Percentiles rank a stretch among this genome's conserved stretches.
phyloP scores from a whole-genome alignment of 495 filamentous ascomycete species.

The Elasticomyces elasticus region DNA sequence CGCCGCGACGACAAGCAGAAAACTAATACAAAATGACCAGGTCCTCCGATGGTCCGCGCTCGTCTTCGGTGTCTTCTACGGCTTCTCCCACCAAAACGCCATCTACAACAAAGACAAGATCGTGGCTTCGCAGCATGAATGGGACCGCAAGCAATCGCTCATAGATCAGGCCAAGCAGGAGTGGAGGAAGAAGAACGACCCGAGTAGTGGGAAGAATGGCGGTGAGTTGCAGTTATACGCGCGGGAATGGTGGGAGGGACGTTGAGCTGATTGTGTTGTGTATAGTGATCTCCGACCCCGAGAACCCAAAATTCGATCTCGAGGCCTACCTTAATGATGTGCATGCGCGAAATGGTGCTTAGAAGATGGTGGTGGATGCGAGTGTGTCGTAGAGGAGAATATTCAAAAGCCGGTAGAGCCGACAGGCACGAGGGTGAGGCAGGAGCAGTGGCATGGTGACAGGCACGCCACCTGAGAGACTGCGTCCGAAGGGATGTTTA shows the following conservation, averaged over 20 bases:
- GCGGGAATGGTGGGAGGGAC: background rate
- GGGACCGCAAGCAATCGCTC: slow-evolving; percentile 73
- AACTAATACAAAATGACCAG: slow-evolving; percentile 28
- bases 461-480: background rate
- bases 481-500: background rate
- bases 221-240: slow-evolving; percentile 50
- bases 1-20: background rate
- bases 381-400: background rate
- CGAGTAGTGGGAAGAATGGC: slow-evolving; percentile 37
- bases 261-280: background rate
- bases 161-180: slow-evolving; percentile 86
- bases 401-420: background rate
- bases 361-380: background rate
- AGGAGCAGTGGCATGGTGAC: background rate
- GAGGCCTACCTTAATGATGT: slow-evolving; percentile 69
- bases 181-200: slow-evolving; percentile 64
- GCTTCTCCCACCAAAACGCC: slow-evolving; percentile 76
- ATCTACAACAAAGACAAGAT: slow-evolving; percentile 58
- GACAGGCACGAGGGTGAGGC: background rate
- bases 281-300: slow-evolving; percentile 50
- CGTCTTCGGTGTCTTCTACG: slow-evolving; percentile 78
- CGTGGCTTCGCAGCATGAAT: slow-evolving; percentile 62
- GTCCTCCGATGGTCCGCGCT: slow-evolving; percentile 92
- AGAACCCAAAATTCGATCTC: slow-evolving; percentile 79
- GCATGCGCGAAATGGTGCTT: slow-evolving; percentile 14